Evolutionary conservation across 306 rosid genomes (phyloP), one percentile per base, ranked within the genome.

Genomic region (Cicer yamashitae): DNA sequence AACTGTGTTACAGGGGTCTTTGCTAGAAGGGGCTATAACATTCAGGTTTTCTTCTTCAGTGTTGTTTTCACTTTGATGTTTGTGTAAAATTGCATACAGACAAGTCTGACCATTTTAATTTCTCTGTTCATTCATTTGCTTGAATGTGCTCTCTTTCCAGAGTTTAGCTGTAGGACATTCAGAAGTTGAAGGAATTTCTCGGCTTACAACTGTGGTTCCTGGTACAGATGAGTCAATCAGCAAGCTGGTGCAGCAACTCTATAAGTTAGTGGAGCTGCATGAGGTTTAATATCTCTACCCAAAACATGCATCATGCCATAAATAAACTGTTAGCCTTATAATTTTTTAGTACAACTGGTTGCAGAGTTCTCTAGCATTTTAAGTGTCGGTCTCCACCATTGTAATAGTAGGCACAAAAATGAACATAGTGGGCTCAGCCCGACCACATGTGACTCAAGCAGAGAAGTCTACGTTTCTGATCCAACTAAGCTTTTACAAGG

Each of bases 91-190:
- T 44, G 46, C 64, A n/a, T 53, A 18, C 22, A 22, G 47, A 5
- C 47, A 59, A 48, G 47, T 66, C 47, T 75, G 43, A 13, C 50
- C 8, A 57, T 79, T 39, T 8, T 38, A 63, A 12, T 76, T 75
- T 73, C 48, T 52, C 1, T 41, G 8, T 52, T 66, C 60, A 50
- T 64, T 75, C 53, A n/a, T 85, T 43, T 75, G 30, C 47, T 71
- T 41, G 59, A 40, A 67, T 73, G 41, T 12, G 43, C 70, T 69
- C 39, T 69, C 74, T 39, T 63, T 18, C 70, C 88, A 91, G 97
- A 91, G 97, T 85, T 87, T 91, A 84, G 97, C 97, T 82, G 97
- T 91, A 0, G 97, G 97, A 61, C 96, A 81, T 77, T 84, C 97
- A 1, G 97, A 91, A 89, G 82, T 81, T 77, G 91, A 91, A 82